phyloP scores from a whole-genome alignment of 1,284 basidiomycete genomes.

The Puccinia triticina region DNA sequence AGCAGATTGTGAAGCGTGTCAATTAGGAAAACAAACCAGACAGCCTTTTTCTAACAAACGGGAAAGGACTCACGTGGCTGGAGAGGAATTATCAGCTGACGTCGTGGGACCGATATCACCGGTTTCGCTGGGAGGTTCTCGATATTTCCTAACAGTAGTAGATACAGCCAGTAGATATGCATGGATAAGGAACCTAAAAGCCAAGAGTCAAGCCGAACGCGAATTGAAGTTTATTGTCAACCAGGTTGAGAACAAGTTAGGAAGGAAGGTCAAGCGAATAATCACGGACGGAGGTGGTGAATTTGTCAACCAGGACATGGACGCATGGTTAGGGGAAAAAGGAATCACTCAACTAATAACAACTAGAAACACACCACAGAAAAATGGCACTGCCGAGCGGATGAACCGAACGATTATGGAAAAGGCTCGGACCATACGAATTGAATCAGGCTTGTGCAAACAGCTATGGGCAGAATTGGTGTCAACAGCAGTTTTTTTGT shows the following conservation, averaged over 20 bases:
- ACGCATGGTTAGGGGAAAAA: constrained; percentile 13
- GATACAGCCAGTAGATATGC: constrained; percentile 24
- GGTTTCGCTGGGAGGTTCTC: constrained; percentile 33
- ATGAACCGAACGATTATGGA: no score
- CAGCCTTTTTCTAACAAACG: no score
- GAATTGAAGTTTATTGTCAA: no score
- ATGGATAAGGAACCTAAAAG: constrained; percentile 15
- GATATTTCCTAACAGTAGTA: constrained; percentile 27
- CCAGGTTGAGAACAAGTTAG: no score
- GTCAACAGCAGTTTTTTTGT: constrained; percentile 16
- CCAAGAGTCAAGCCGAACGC: constrained; percentile 20
- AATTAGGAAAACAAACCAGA: no score
- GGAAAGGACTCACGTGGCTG: no score
- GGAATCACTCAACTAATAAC: constrained; percentile 30
- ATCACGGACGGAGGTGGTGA: no score
- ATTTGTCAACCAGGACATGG: no score
- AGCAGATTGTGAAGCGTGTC: constrained; percentile 20
- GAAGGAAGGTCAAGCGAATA: no score
- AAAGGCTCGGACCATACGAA: no score
- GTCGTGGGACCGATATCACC: constrained; percentile 39
- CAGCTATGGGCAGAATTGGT: no score
- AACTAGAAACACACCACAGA: constrained; percentile 36
- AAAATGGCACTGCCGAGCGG: constrained; percentile 36
- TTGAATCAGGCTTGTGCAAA: no score
- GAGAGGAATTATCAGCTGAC: constrained; percentile 39